These are phyloP conservation scores for Theileria parva DNA, from an alignment of 169 alveolate genomes.

Conservation along the genomic window DNA sequence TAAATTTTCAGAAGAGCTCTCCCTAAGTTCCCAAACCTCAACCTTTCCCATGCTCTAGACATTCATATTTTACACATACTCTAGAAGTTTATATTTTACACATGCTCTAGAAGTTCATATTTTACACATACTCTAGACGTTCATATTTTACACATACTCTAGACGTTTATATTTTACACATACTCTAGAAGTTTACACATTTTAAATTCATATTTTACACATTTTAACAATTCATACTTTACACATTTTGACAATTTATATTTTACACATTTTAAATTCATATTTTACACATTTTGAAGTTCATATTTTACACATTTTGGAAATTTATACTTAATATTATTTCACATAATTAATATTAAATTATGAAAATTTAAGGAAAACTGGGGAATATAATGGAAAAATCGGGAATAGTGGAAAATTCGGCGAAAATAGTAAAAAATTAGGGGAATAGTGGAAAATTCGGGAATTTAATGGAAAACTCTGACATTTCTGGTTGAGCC, in stretches of 20 bases:
- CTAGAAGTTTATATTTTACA: constrained; percentile 7
- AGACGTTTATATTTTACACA: constrained; percentile 12
- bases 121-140: no score
- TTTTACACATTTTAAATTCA: not conserved
- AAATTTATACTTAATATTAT: no score
- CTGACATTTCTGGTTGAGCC: not conserved
- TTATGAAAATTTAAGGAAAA: no score
- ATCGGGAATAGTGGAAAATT: no score
- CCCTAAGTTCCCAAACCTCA: constrained; percentile 53
- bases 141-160: not conserved
- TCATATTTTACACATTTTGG: no score
- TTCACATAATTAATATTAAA: no score
- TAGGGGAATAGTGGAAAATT: no score
- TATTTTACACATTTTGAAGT: not conserved
- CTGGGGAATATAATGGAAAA: no score
- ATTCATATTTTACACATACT: not conserved
- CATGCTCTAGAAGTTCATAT: not conserved
- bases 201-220: constrained; percentile 8
- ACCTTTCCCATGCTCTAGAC: constrained; percentile 13
- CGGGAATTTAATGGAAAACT: no score
- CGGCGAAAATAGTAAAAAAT: no score
- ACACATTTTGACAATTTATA: no score
- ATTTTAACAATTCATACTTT: not conserved
- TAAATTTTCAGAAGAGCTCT: constrained; percentile 3
- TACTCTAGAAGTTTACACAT: no score